phyloP scores from a whole-genome alignment of 1,284 basidiomycete genomes.

The Boletus semigastroideus region DNA sequence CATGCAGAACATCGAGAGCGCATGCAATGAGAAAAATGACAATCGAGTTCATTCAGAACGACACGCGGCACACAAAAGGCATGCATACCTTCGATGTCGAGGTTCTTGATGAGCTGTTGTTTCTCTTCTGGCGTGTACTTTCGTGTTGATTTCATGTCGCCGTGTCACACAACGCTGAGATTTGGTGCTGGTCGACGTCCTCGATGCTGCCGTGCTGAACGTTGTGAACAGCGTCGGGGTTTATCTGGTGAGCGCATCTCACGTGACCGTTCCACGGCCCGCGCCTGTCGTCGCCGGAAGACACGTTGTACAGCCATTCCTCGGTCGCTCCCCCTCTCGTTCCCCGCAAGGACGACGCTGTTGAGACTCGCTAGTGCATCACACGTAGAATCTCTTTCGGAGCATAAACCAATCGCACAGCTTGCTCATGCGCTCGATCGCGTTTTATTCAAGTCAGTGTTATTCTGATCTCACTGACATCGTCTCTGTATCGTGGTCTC shows the following conservation, averaged over 20 bases:
- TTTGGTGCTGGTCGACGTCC: neutral
- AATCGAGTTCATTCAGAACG: neutral
- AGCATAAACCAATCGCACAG: conserved; percentile 61
- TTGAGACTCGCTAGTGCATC: too few relatives aligned
- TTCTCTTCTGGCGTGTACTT: conserved; percentile 63
- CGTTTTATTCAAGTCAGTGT: conserved; percentile 78
- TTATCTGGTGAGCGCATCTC: conserved; percentile 1
- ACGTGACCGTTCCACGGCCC: conserved; percentile 17
- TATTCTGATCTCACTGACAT: neutral
- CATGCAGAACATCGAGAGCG: too few relatives aligned
- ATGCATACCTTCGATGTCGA: conserved; percentile 71
- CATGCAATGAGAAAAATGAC: too few relatives aligned
- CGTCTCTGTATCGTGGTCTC: neutral
- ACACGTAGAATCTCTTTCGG: conserved; percentile 50
- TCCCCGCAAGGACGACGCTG: too few relatives aligned
- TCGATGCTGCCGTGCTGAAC: neutral
- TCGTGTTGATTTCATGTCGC: conserved; percentile 20
- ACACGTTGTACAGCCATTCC: too few relatives aligned
- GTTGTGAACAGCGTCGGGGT: neutral
- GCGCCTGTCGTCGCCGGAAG: too few relatives aligned
- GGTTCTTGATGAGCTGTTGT: conserved; percentile 67
- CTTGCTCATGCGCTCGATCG: conserved; percentile 81
- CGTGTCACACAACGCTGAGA: neutral
- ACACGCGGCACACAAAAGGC: neutral
- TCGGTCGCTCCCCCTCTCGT: too few relatives aligned